Base-by-base conservation (phyloP, 2,329 filamentous ascomycete species). In the Claviceps arundinis region DNA sequence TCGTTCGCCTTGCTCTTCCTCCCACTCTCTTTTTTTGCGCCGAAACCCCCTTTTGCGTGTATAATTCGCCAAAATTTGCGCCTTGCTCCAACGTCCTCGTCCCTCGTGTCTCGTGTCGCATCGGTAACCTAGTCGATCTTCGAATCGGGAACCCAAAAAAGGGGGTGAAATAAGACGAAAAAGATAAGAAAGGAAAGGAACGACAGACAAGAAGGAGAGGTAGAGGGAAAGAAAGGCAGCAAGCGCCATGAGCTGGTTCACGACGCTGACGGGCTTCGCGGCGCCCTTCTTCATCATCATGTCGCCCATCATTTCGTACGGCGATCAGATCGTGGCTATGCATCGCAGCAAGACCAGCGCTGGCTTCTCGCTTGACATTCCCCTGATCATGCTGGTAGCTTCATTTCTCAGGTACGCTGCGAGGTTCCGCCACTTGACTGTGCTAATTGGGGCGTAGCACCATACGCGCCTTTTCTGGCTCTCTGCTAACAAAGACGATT, bases 291-390 rank as follows among this genome's bases (percentile, higher is more conserved):
- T 84, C 62, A 73, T 85, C 56, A 72, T 83, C 59, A 58, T 79
- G 58, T 84, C 81, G 59, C 81, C 81, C 17, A 70, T 85, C 46
- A 68, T 82, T 42, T 83, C 80, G 51, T 85, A 84, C 65, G 74
- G 75, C 61, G 81, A 85, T 68, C 81, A 84, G 69, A 80, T 77
- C 26, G 62, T 80, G 47, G 76, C 81, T 38, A 86, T 86, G 76
- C 75, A 83, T 60, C 72, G 76, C 59, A 73, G 69, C 52, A 81
- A 77, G 64, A 81, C 80, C 44, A 85, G 81, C 58, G 79, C 78
- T 14, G 81, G 82, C 52, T 85, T 85, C 68, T 85, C 82, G 17
- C 73, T 86, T 56, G 82, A 86, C 60, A 85, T 85, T 45, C 82
- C 82, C 37, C 69, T 86, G 53, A 86, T 86, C 56, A 86, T 86